These are phyloP conservation scores for Alternaria atra DNA, from an alignment of 2,329 filamentous ascomycete species.

Conservation along the genomic window DNA sequence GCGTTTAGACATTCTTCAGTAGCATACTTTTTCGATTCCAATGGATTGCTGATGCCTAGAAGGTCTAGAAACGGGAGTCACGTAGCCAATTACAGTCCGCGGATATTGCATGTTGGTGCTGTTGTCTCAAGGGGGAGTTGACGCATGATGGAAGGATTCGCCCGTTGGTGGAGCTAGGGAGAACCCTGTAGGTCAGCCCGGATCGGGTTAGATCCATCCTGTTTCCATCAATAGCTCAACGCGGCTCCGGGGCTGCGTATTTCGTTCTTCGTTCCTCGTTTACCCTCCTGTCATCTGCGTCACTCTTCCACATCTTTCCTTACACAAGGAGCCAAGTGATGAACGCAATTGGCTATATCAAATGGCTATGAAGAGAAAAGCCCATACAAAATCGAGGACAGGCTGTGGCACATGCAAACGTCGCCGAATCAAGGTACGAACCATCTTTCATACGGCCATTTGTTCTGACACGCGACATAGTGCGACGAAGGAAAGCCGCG, in stretches of 20 bases:
- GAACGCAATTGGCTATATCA: not conserved
- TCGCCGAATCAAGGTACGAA: constrained; percentile 31
- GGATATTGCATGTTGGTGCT: not conserved
- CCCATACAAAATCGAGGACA: constrained; percentile 29
- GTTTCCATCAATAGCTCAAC: not conserved
- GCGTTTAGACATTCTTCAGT: not conserved
- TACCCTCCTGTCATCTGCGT: not conserved
- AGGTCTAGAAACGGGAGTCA: not conserved
- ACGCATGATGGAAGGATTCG: not conserved
- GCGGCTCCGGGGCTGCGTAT: constrained; percentile 4
- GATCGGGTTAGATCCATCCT: not conserved
- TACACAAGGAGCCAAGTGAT: not conserved
- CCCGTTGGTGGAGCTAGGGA: not conserved
- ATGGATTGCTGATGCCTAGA: not conserved
- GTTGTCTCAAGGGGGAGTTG: not conserved
- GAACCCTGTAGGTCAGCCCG: not conserved
- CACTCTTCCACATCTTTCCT: not conserved
- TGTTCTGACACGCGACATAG: constrained; percentile 5
- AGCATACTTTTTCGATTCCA: not conserved
- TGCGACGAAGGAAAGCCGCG: constrained; percentile 26
- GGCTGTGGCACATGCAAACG: constrained; percentile 31
- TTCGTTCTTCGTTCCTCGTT: constrained; percentile 19
- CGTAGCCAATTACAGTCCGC: not conserved
- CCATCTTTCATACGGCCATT: not conserved
- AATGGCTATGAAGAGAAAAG: constrained; percentile 17